Conservation (phyloP, 768 basidiomycete genomes). For the Dacryopinax primogenitus region DNA sequence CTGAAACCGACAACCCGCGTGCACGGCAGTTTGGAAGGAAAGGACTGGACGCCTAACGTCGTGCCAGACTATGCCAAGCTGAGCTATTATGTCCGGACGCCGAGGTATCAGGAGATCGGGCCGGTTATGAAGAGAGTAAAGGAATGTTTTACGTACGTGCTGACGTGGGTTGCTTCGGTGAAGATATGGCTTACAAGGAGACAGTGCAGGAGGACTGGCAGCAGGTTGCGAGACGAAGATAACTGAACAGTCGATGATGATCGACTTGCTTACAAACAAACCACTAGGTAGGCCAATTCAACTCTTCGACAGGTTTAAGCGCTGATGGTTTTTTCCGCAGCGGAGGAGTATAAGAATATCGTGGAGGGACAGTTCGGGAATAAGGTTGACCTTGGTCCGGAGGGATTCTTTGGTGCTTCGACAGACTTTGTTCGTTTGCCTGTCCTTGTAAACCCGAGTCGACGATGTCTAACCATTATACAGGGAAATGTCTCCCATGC, state of each 20-base stretch:
- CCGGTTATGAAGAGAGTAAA: constrained; percentile 46
- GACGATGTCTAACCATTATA: neutral
- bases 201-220: constrained; percentile 28
- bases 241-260: constrained; percentile 26
- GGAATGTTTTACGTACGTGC: constrained; percentile 60
- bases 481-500: neutral
- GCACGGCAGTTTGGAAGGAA: constrained; percentile 9
- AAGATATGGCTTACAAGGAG: neutral
- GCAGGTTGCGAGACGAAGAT: constrained; percentile 48
- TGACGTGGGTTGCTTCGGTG: neutral
- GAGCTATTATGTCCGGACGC: constrained; percentile 65
- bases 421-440: constrained; percentile 50
- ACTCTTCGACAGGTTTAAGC: neutral
- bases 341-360: constrained; percentile 47
- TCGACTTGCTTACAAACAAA: constrained; percentile 57
- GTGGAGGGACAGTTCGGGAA: constrained; percentile 41
- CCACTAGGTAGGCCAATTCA: constrained; percentile 34
- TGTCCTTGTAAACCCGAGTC: neutral
- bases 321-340: neutral
- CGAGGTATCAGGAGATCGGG: constrained; percentile 47
- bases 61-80: constrained; percentile 58
- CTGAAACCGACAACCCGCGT: constrained; percentile 17
- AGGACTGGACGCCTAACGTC: constrained; percentile 29
- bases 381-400: constrained; percentile 42
- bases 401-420: constrained; percentile 59